Conservation (phyloP, 2,329 filamentous ascomycete genomes). For the Ascomycota sp. region DNA sequence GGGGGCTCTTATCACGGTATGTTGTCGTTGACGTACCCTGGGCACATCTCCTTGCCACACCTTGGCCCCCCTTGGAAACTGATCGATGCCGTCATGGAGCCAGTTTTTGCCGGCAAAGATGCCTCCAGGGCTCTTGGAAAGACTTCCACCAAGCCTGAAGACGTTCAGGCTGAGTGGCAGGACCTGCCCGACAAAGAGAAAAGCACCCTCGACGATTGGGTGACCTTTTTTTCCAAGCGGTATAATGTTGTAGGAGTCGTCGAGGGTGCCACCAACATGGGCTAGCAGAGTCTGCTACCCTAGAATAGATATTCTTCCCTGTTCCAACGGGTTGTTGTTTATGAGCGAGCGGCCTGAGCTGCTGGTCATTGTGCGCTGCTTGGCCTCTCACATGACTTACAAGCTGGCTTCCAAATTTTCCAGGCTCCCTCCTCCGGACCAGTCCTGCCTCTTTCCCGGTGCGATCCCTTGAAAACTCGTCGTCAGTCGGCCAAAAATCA, state of each 20-base stretch:
- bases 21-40: slow-evolving; percentile 6
- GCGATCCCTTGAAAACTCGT: too few relatives aligned
- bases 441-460: too few relatives aligned
- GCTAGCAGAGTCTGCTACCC: background rate
- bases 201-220: slow-evolving; percentile 73
- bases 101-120: slow-evolving; percentile 92
- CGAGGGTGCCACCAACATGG: slow-evolving; percentile 37
- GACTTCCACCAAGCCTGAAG: slow-evolving; percentile 70
- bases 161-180: slow-evolving; percentile 65
- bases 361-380: background rate
- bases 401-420: too few relatives aligned
- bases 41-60: background rate
- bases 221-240: slow-evolving; percentile 87
- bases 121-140: slow-evolving; percentile 78
- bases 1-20: slow-evolving; percentile 72
- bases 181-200: slow-evolving; percentile 73
- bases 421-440: too few relatives aligned
- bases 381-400: too few relatives aligned
- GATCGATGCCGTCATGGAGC: background rate
- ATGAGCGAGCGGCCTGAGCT: too few relatives aligned
- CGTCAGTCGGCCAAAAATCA: too few relatives aligned
- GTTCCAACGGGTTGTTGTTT: too few relatives aligned
- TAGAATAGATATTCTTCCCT: background rate
- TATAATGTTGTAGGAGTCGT: slow-evolving; percentile 74
- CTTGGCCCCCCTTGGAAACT: background rate